Evolutionary conservation across 139 green algal genomes (phyloP), one percentile per base, ranked within the genome.

Genomic region (Tetratostichococcus sp.): DNA sequence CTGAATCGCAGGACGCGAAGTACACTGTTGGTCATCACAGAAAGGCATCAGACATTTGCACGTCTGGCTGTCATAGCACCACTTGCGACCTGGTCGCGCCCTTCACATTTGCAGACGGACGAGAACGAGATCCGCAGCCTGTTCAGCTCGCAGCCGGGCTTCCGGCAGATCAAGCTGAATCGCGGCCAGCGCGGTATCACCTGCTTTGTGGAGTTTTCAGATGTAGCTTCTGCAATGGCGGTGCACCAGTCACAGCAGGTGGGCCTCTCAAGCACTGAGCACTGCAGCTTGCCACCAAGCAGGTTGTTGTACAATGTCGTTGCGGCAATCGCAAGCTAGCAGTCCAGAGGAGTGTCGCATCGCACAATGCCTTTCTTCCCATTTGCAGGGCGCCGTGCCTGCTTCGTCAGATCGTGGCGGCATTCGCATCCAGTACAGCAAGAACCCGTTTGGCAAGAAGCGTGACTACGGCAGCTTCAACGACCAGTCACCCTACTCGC

Each of bases 361-460:
- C n/a, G n/a, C n/a, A n/a, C n/a, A n/a, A n/a, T 50, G 65, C 71
- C 17, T 28, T 62, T 11, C 8, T 6, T 21, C 39, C 39, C 22
- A 58, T 31, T 28, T 70, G 28, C 79, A 90, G 77, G 86, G 88
- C 21, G 88, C 85, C 25, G 82, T 96, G 35, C 85, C 97, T 59
- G 30, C 65, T 1, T 88, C 86, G n/a, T 93, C 86, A 31, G 91
- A 97, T 74, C 81, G 91, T 14, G 93, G 93, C 43, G 87, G 87
- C 59, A 95, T 97, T 66, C 87, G 93, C 57, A 90, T 97, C 71
- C 91, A 97, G 85, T 97, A 87, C 85, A 89, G 76, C 74, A 94
- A 93, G 58, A 97, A 97, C 80, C 93, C 93, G 4, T 97, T 94
- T 72, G 92, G 92, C 34, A 87, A 86, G 69, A 96, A 96, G 84